Evolutionary conservation across 208 protist species (phyloP), one percentile per base, ranked within the genome.

Genomic region (Porcisia deanei): DNA sequence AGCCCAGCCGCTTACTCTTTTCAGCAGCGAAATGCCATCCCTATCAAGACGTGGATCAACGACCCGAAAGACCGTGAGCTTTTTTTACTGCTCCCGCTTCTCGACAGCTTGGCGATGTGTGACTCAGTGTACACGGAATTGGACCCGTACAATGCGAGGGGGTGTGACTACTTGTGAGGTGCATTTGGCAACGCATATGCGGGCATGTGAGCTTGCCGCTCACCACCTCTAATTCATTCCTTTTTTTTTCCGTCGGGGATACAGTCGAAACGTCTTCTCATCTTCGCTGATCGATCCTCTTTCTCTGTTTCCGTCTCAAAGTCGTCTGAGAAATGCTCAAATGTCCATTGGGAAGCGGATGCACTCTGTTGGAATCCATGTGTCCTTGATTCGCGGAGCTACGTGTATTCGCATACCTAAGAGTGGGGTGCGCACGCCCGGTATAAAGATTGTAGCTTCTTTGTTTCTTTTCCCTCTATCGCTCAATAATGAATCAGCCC

Each of bases 21-120:
- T 73, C 89, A 93, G 80, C 90, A 85, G 47, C 82, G 88, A 18
- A 96, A 96, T 71, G 85, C 80, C 8, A 88, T 96, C 52, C 88
- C 89, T 0, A 91, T 92, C 37, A 79, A 55, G 25, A 88, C 83
- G 16, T 94, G 86, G 85, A 89, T 91, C 60, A 88, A 83, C 22
- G 87, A 94, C 54, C 68, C 79, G 34, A 57, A 79, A 49, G 89
- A 95, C 65, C n/a, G 53, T 7, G 88, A 83, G 47, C 80, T 93
- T 2, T 78, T 85, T 8, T 74, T 84, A 2, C 63, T 94, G n/a
- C 69, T 91, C 39, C 84, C 86, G 9, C 60, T 91, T 2, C 80
- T 94, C 5, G 82, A 77, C 25, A 64, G 64, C 16, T 76, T 93
- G 18, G 39, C 86, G 16, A 25, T 49, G 18, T 90, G 79, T n/a